A percentile compares a stretch with the other conserved stretches of the same genome.
Conservation (phyloP, 1,139 yeast genomes). For the Hyphopichia fennica region DNA sequence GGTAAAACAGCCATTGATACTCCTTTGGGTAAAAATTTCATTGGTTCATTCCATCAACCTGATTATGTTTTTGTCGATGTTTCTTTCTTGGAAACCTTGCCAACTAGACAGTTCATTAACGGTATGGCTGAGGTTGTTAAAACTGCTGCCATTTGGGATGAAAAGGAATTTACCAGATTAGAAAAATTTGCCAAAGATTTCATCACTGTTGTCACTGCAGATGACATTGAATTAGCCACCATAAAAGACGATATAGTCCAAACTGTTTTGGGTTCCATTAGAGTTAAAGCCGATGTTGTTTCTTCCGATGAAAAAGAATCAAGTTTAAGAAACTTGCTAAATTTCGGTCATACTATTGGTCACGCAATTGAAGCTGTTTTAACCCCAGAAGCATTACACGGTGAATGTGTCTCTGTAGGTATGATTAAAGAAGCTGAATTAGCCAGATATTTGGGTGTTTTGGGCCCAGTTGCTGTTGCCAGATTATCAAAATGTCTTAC, state of each 20-base stretch:
- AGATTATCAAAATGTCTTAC: slow-evolving; percentile 79
- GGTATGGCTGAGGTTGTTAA: slow-evolving; percentile 99
- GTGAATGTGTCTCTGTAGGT: slow-evolving; percentile 97
- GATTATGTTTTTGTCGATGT: slow-evolving; percentile 85
- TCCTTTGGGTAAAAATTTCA: slow-evolving; percentile 93
- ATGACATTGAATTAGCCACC: slow-evolving; percentile 54
- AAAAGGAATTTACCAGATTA: slow-evolving; percentile 76
- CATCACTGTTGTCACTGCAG: slow-evolving; percentile 53
- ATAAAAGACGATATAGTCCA: slow-evolving; percentile 74
- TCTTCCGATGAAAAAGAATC: slow-evolving; percentile 95
- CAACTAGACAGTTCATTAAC: slow-evolving; percentile 90
- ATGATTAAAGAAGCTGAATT: slow-evolving; percentile 94
- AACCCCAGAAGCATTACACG: slow-evolving; percentile 95
- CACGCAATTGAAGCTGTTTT: slow-evolving; percentile 97
- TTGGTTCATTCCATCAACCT: slow-evolving; percentile 99
- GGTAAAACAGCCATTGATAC: slow-evolving; percentile 99
- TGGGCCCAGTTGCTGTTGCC: slow-evolving; percentile 93
- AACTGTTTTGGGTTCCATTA: slow-evolving; percentile 82
- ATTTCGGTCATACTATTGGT: slow-evolving; percentile 97
- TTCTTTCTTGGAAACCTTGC: slow-evolving; percentile 81
- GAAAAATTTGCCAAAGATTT: slow-evolving; percentile 74
- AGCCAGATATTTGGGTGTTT: slow-evolving; percentile 82
- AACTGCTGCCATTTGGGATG: slow-evolving; percentile 98
- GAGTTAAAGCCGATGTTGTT: slow-evolving; percentile 92
- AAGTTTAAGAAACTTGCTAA: slow-evolving; percentile 85